Base-by-base conservation (phyloP, 129 eudicot species). In the Centrapalus pauciflorus region DNA sequence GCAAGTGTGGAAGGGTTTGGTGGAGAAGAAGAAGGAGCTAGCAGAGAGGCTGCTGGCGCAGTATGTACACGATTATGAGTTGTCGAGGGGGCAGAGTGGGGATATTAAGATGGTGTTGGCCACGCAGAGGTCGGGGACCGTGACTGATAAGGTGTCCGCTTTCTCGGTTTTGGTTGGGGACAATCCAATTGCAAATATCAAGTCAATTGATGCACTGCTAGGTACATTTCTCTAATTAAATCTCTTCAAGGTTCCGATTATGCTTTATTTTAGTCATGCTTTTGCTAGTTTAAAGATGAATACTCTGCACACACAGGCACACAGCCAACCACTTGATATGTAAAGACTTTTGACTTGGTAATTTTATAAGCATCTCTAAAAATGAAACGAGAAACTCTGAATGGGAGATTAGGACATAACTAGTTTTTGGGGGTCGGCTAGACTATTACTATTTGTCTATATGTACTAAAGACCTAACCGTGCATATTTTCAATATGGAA, bases 91-190 rank as follows among this genome's bases (percentile, higher is more conserved):
- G 2, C 93, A 94, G 70, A 83, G 82, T 82, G 94, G 97, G 29
- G 99, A 94, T 70, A 89, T 94, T 35, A 94, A 89, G 78, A 94
- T 94, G 99, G 88, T 94, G 20, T 37, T 80, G 66, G 84, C 97
- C 9, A 89, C 99, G 1, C 99, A 89, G 77, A 86, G 94, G 88
- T 89, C 99, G 0, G 99, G 99, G 34, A 94, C 99, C 0, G 95
- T 90, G 33, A 83, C 90, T 1, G 99, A 94, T 75, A 94, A 87
- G 85, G 97, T 94, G 8, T 94, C 99, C 7, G 99, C 99, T 0
- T 82, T 82, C 37, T 84, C 97, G 4, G 99, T 94, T 20, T 67
- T 94, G 88, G 79, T 94, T 62, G 99, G 95, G 45, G 99, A 94
- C 58, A 94, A 89, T 70, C 90, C 97, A 0, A 73, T 89, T 69